phyloP scores from a whole-genome alignment of 495 filamentous ascomycete genomes.

The Sporormia fimetaria region DNA sequence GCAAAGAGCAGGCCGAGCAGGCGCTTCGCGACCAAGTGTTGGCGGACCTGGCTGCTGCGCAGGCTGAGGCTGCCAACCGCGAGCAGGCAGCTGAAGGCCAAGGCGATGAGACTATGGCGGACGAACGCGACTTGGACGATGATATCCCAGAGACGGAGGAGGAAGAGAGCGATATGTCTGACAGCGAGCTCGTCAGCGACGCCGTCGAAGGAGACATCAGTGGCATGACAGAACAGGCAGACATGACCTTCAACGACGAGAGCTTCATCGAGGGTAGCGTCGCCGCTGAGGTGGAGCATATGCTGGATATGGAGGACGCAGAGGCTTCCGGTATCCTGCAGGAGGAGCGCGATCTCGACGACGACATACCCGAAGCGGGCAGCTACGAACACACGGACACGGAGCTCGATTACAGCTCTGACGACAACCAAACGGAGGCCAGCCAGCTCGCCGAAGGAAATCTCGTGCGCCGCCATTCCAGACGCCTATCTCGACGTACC shows the following conservation, averaged over 20 bases:
- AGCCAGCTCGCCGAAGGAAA: background rate
- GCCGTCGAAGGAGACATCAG: conserved; percentile 18
- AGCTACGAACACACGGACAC: conserved; percentile 78
- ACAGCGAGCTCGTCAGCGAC: conserved; percentile 28
- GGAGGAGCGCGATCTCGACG: conserved; percentile 49
- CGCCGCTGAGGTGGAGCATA: conserved; percentile 24
- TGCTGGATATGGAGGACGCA: conserved; percentile 33
- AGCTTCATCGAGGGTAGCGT: conserved; percentile 31
- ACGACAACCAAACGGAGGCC: conserved; percentile 31
- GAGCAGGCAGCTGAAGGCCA: conserved; percentile 10
- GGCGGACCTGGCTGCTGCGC: conserved; percentile 28
- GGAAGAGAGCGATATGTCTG: conserved; percentile 36
- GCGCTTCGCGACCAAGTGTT: conserved; percentile 29
- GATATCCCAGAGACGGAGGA: conserved; percentile 56
- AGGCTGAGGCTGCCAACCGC: conserved; percentile 20
- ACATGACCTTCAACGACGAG: conserved; percentile 26
- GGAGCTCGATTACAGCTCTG: conserved; percentile 46
- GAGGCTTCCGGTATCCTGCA: conserved; percentile 38
- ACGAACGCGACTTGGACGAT: conserved; percentile 46
- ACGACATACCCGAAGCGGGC: conserved; percentile 55
- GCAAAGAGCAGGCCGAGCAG: conserved; percentile 32
- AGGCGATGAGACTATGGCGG: conserved; percentile 22
- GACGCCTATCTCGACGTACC: no score
- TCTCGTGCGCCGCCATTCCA: background rate
- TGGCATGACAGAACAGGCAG: conserved; percentile 1